Evolutionary conservation across 2,329 filamentous ascomycete species (phyloP), one percentile per base, ranked within the genome.

Genomic region (Neonectria sp.): DNA sequence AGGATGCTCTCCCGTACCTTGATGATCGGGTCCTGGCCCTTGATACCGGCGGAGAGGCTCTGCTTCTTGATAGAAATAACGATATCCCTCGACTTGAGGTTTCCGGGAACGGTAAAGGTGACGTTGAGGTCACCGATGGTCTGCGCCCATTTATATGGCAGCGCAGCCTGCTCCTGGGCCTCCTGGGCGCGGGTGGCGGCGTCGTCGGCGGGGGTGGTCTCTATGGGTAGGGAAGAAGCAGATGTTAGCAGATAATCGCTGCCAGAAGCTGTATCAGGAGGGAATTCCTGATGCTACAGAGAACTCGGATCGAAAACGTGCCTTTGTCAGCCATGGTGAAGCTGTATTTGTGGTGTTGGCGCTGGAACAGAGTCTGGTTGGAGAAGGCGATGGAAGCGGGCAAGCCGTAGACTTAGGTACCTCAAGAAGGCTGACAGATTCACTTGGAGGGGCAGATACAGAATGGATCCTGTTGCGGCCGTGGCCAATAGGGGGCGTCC

Each of bases 71-170:
- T 88, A 63, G 93, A 91, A 63, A 99, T 90, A 65, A 93, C 90
- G 40, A 99, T 83, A 79, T 99, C 96, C 74, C 88, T 89, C 45
- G 91, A 94, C 83, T 97, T 97, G 74, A 95, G 85, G 81, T 95
- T 97, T 27, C 88, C 92, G 0, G 95, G 92, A 1, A 99, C 90
- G 31, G 88, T 85, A 66, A 97, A 88, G 57, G 88, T 92, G 76
- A 98, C 84, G 78, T 97, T 94, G 68, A 98, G 84, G 78, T 98
- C 96, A 74, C 87, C 88, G 79, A 99, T 97, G 27, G 93, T 95
- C 84, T 99, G 96, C 12, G 89, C 93, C 96, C 96, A 99, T 84
- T 97, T 96, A 90, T 99, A 99, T 1, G 96, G 96, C 48, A 99
- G 91, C 27, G 92, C 89, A 48, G 91, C 92, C 85, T 99, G 96